These are phyloP conservation scores for Solanum rostratum DNA, from an alignment of 257 asterid species.

Conservation along the genomic window DNA sequence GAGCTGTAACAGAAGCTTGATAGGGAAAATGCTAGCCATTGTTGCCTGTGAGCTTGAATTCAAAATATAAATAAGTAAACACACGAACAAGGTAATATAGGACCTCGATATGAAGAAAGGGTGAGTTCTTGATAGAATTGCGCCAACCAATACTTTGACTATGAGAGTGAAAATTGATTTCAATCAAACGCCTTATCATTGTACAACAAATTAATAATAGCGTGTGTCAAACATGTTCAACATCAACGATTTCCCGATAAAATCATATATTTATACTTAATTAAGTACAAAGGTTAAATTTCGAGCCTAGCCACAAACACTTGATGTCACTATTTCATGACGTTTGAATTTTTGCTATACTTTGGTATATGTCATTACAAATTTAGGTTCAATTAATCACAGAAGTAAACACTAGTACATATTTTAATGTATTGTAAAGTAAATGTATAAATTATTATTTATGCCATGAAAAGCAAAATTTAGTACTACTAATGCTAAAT, in stretches of 20 bases:
- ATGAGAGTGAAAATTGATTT: neutral
- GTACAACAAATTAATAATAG: too few species aligned
- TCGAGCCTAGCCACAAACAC: too few species aligned
- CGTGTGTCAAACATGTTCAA: neutral
- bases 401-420: neutral
- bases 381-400: neutral
- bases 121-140: neutral
- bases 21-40: neutral
- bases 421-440: neutral
- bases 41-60: neutral
- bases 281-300: too few species aligned
- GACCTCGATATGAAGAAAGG: neutral
- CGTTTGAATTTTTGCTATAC: neutral
- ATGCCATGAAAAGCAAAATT: neutral
- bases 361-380: neutral
- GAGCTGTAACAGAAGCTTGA: neutral
- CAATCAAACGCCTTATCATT: neutral
- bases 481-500: neutral
- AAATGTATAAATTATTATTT: neutral
- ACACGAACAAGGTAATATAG: neutral
- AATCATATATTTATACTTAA: neutral
- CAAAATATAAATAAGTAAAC: neutral
- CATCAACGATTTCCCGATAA: neutral
- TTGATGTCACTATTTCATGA: neutral
- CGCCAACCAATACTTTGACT: neutral